Conservation (phyloP, 176 grass and related monocot species). For the Aegilops bicornis region DNA sequence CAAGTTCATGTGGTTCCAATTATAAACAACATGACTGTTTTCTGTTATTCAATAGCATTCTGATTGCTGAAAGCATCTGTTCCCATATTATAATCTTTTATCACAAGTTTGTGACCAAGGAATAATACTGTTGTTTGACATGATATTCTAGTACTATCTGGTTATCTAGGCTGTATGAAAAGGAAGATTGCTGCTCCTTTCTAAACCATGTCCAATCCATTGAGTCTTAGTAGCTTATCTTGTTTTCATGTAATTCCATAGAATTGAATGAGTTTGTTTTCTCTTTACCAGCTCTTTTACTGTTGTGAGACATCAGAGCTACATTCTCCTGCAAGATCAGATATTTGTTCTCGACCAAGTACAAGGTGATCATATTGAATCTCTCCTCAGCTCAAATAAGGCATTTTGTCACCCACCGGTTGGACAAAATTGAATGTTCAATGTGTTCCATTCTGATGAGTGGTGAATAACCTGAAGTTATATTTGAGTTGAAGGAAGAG, state of each 20-base stretch:
- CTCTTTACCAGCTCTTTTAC: slow-evolving; percentile 56
- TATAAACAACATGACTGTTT: no score
- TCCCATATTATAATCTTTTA: no score
- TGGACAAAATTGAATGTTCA: background rate
- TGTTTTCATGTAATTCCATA: slow-evolving; percentile 22
- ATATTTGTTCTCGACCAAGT: slow-evolving; percentile 78
- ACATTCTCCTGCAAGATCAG: slow-evolving; percentile 75
- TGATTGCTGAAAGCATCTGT: no score
- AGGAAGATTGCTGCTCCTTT: no score
- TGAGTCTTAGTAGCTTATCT: background rate
- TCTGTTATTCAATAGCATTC: no score
- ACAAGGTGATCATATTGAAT: slow-evolving; percentile 55
- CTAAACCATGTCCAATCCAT: no score
- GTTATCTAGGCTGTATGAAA: no score
- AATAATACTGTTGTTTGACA: no score
- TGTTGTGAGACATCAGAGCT: slow-evolving; percentile 72
- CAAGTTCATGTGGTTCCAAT: no score
- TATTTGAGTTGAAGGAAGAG: background rate
- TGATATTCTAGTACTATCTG: no score
- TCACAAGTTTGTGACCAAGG: no score
- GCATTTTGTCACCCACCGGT: background rate
- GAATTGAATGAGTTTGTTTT: slow-evolving; percentile 12
- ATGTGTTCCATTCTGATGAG: background rate
- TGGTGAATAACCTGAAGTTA: background rate
- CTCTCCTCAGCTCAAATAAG: background rate